Evolutionary conservation across 768 basidiomycete genomes (phyloP), one percentile per base, ranked within the genome.

Genomic region (Suillus variegatus): DNA sequence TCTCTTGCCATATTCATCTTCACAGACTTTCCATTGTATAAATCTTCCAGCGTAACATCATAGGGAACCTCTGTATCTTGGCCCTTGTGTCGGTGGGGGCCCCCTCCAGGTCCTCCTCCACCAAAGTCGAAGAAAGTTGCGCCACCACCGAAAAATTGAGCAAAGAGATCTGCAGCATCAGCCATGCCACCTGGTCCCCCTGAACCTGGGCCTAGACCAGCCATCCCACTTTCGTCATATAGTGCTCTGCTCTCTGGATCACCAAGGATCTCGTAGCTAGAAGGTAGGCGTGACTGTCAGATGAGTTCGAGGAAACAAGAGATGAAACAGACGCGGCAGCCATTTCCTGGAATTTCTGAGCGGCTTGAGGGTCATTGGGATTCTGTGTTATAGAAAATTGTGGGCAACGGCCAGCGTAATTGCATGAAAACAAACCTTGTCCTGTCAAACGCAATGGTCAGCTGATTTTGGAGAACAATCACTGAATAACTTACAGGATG

Each of bases 1-100:
- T 94, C 89, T 71, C 93, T 90, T 78, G 97, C 95, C 82, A 97
- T 86, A 70, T 88, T 92, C 81, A 98, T 88, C 74, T 89, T 92
- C 64, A 95, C 89, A 12, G 84, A 85, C 77, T 95, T 96, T 38
- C 96, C 97, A 64, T 91, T 92, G 78, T 94, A 98, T 25, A 96
- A 80, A 75, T 99, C 96, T 77, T 97, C 96, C 38, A 99, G 82
- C 6, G 92, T 90, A 62, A 97, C 92, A 47, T 93, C 84, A 74
- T 96, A 91, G 4, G 88, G 86, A 68, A 94, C 88, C 55, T 89
- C 81, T 25, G 89, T 86, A 74, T 95, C 89, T 69, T 91, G 83
- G 18, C 90, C 90, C 70, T 86, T 88, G 68, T 85, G 79, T 68
- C 82, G 79, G 66, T 81, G 78, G 61, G 76, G 72, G 20, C 81